phyloP scores from a whole-genome alignment of 2,329 filamentous ascomycete species.

The Emydomyces testavorans region DNA sequence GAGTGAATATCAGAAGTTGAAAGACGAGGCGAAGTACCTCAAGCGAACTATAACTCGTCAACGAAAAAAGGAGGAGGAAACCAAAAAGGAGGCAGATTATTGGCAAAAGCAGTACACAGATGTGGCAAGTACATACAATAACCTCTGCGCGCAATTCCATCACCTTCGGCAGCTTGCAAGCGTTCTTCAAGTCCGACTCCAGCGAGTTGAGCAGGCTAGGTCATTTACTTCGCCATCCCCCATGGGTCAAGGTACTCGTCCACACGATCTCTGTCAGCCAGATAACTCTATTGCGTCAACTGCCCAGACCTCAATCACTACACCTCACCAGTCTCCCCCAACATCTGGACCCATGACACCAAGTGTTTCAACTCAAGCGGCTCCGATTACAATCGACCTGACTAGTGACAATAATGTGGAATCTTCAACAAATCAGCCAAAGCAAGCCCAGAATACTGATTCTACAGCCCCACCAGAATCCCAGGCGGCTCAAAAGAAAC shows the following conservation, averaged over 20 bases:
- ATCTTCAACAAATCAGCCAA: not conserved
- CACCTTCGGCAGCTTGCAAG: not conserved
- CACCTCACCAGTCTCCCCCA: not conserved
- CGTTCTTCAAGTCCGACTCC: not conserved
- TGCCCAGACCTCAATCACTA: not conserved
- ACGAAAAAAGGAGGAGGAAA: slow-evolving; percentile 19
- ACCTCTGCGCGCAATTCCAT: slow-evolving; percentile 4
- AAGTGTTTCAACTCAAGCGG: slow-evolving; percentile 14
- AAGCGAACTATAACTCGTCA: slow-evolving; percentile 21
- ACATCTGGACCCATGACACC: slow-evolving; percentile 15
- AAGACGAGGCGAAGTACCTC: slow-evolving; percentile 15
- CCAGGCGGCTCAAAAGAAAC: slow-evolving; percentile 10
- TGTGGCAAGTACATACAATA: slow-evolving; percentile 21
- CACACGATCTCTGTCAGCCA: not conserved
- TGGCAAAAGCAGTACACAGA: slow-evolving; percentile 20
- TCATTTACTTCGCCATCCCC: not conserved
- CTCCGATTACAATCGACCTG: slow-evolving; percentile 14
- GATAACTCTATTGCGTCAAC: not conserved
- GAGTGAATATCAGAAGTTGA: slow-evolving; percentile 16
- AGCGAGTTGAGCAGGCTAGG: not conserved
- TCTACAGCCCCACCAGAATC: not conserved
- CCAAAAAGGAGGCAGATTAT: slow-evolving; percentile 22
- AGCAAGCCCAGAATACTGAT: not conserved
- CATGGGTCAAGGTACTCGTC: not conserved
- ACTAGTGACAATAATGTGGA: slow-evolving; percentile 7